phyloP scores from a whole-genome alignment of 805 yeast genomes.

The Saccharomyces kudriavzevii region DNA sequence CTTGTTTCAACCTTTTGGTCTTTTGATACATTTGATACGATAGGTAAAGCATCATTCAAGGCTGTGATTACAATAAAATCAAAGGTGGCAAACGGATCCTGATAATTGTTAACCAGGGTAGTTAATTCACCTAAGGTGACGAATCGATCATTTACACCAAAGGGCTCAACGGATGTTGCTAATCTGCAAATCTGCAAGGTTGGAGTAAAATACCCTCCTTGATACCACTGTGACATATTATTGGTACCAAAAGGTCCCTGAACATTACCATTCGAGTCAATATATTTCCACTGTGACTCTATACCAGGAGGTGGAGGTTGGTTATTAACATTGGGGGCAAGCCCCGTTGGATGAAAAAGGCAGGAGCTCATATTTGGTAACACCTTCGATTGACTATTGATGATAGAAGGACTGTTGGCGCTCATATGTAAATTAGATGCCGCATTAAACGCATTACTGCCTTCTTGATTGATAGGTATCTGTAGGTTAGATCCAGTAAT shows the following conservation, averaged over 20 bases:
- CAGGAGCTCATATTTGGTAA: neutral
- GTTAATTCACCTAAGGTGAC: constrained; percentile 22
- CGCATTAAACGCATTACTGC: neutral
- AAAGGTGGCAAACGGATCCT: constrained; percentile 22
- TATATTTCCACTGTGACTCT: constrained; percentile 60
- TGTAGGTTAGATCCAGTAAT: neutral
- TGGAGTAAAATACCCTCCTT: constrained; percentile 51
- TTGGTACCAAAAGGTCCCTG: constrained; percentile 80
- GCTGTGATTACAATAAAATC: constrained; percentile 9
- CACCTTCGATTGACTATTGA: neutral
- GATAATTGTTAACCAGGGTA: constrained; percentile 16
- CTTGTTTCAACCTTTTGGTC: neutral
- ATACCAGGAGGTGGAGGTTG: constrained; percentile 22
- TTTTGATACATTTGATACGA: neutral
- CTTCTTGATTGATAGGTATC: neutral
- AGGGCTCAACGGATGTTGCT: constrained; percentile 21
- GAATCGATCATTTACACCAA: constrained; percentile 21
- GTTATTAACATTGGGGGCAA: neutral
- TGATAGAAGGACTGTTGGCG: neutral
- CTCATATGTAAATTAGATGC: neutral
- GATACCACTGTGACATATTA: constrained; percentile 75
- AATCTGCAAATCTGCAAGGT: constrained; percentile 51
- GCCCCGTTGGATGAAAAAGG: neutral
- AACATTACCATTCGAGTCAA: constrained; percentile 58
- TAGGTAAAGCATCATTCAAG: neutral